A percentile compares a stretch with the other conserved stretches of the same genome.
phyloP scores from a whole-genome alignment of 331 rosid species.

The Cucumis variabilis region DNA sequence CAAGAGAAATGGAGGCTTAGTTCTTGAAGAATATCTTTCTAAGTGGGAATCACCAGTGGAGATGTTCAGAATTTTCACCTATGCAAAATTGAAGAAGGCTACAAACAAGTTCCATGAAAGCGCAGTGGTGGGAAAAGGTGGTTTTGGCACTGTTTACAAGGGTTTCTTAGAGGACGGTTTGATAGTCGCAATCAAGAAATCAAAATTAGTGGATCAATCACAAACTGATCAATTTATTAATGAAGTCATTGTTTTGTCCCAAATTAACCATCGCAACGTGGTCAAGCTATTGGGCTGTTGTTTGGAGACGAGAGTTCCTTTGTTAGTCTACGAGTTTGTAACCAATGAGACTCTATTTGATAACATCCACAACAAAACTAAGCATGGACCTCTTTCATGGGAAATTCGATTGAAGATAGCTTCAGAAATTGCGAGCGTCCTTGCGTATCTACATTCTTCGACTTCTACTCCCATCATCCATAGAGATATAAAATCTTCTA shows the following conservation, averaged over 20 bases:
- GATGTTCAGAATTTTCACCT: constrained; percentile 14
- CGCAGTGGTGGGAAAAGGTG: constrained; percentile 4
- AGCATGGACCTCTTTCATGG: not conserved
- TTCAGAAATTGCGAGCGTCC: constrained; percentile 29
- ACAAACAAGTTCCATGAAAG: constrained; percentile 25
- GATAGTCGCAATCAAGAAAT: constrained; percentile 18
- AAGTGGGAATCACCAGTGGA: not conserved
- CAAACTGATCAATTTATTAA: constrained; percentile 31
- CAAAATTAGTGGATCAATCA: constrained; percentile 24
- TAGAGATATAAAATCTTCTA: constrained; percentile 32
- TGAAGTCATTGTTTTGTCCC: constrained; percentile 28
- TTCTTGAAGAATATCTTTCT: constrained; percentile 30
- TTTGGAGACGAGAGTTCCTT: constrained; percentile 34
- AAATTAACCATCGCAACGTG: constrained; percentile 33
- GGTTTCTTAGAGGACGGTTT: not conserved
- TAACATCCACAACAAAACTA: constrained; percentile 21
- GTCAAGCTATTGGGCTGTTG: constrained; percentile 29
- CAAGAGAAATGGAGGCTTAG: constrained; percentile 27
- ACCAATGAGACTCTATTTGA: constrained; percentile 17
- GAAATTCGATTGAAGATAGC: constrained; percentile 31
- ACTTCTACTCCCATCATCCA: constrained; percentile 33
- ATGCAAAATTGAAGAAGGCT: constrained; percentile 29
- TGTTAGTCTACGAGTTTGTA: constrained; percentile 36
- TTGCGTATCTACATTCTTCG: constrained; percentile 30
- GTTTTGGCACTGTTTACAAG: constrained; percentile 23